A percentile compares a stretch with the other conserved stretches of the same genome.
phyloP scores from a whole-genome alignment of 1,284 basidiomycete genomes.

The Cryptococcus amylolentus region DNA sequence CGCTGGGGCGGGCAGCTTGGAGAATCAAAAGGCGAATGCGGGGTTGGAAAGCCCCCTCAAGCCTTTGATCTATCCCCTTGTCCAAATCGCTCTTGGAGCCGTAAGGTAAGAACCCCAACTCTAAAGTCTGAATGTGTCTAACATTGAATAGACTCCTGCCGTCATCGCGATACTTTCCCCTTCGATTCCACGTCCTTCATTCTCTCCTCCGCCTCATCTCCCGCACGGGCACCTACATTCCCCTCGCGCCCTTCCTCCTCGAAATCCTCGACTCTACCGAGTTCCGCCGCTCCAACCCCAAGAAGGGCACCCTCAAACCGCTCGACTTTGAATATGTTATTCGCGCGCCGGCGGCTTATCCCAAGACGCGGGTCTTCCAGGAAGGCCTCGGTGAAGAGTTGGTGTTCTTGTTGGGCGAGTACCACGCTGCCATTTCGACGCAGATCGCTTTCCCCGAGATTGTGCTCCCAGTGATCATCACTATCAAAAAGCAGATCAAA shows the following conservation, averaged over 20 bases:
- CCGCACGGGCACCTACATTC: constrained; percentile 82
- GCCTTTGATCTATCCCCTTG: constrained; percentile 88
- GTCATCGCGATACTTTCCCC: constrained; percentile 73
- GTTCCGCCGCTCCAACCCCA: constrained; percentile 69
- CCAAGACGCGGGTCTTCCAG: constrained; percentile 80
- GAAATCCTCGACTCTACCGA: constrained; percentile 77
- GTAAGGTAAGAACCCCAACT: constrained; percentile 62
- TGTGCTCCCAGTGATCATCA: constrained; percentile 74
- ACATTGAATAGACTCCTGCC: constrained; percentile 65
- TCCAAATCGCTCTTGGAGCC: constrained; percentile 89
- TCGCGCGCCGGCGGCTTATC: constrained; percentile 81
- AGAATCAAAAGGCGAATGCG: constrained; percentile 55
- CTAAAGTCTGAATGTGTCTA: not conserved
- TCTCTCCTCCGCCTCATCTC: constrained; percentile 69
- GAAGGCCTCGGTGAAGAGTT: constrained; percentile 83
- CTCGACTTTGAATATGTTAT: constrained; percentile 85
- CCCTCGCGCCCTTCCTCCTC: constrained; percentile 78
- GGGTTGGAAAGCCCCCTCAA: constrained; percentile 72
- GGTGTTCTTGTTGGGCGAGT: constrained; percentile 73
- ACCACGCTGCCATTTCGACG: constrained; percentile 59
- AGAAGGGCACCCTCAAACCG: constrained; percentile 82
- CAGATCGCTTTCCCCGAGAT: constrained; percentile 94
- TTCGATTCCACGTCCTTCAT: constrained; percentile 70
- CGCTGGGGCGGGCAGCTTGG: constrained; percentile 68
- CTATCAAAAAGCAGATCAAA: constrained; percentile 69